These are phyloP conservation scores for Coccomyxa subellipsoidea DNA, from an alignment of 163 green algal genomes.

Conservation along the genomic window DNA sequence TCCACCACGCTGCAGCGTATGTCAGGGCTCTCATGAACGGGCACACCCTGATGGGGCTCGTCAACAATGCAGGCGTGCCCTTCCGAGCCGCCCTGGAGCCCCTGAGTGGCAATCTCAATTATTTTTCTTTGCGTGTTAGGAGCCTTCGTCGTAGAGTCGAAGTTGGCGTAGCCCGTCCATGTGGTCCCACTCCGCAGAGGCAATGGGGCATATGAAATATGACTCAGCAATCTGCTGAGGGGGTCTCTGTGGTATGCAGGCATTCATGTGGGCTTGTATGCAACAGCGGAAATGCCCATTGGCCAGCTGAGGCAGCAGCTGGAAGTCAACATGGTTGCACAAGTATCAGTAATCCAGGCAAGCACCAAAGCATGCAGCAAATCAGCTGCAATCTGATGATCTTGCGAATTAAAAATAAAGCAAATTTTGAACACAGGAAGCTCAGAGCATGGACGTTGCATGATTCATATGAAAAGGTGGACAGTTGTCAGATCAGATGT, in stretches of 20 bases:
- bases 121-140: too few relatives aligned
- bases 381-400: too few relatives aligned
- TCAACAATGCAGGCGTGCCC: constrained; percentile 21
- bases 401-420: too few relatives aligned
- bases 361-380: not conserved
- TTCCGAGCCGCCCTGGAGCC: too few relatives aligned
- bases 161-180: too few relatives aligned
- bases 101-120: too few relatives aligned
- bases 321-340: constrained; percentile 15
- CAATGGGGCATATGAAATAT: not conserved
- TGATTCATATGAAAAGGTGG: too few relatives aligned
- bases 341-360: constrained; percentile 11
- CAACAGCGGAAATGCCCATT: not conserved
- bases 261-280: not conserved
- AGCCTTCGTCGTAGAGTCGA: too few relatives aligned
- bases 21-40: constrained; percentile 2
- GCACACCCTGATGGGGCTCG: constrained; percentile 9
- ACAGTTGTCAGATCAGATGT: too few relatives aligned
- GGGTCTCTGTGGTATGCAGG: not conserved
- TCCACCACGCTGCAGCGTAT: not conserved
- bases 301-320: not conserved
- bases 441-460: too few relatives aligned
- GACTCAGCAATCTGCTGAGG: not conserved
- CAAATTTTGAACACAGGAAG: too few relatives aligned
- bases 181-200: too few relatives aligned